phyloP scores from a whole-genome alignment of 257 asterid genomes.

The Agastache rugosa region DNA sequence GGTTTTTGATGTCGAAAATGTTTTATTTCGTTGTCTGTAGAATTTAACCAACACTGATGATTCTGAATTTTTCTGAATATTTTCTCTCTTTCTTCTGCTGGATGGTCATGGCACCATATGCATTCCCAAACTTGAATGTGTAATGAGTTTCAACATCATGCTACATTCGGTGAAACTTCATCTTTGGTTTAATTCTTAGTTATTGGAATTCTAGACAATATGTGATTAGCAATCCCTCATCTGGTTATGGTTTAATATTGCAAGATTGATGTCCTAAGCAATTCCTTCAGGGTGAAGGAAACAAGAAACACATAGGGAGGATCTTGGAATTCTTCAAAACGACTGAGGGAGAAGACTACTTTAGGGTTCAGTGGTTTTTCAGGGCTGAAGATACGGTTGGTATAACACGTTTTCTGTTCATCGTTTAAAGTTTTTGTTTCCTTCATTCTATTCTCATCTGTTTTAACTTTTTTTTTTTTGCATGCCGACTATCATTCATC shows the following conservation, averaged over 20 bases:
- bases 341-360: conserved; percentile 73
- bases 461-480: neutral
- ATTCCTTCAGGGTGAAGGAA: conserved; percentile 92
- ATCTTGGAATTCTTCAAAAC: conserved; percentile 88
- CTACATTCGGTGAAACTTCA: conserved; percentile 16
- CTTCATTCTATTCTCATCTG: conserved; percentile 15
- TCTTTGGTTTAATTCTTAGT: conserved; percentile 32
- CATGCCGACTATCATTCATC: conserved; percentile 21
- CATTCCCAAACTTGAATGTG: neutral
- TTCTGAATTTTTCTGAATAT: neutral
- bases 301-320: conserved; percentile 69
- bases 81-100: neutral
- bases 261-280: conserved; percentile 74
- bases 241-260: conserved; percentile 62
- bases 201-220: conserved; percentile 39
- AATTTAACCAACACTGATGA: neutral
- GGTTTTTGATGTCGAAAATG: neutral
- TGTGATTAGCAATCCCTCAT: conserved; percentile 57
- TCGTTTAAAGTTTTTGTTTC: neutral
- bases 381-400: conserved; percentile 92
- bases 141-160: conserved; percentile 18
- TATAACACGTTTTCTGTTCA: conserved; percentile 26
- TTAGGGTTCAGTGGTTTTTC: conserved; percentile 94
- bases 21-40: neutral
- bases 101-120: neutral